phyloP scores from a whole-genome alignment of 495 filamentous ascomycete species.

The Lasiosphaeria hispida region DNA sequence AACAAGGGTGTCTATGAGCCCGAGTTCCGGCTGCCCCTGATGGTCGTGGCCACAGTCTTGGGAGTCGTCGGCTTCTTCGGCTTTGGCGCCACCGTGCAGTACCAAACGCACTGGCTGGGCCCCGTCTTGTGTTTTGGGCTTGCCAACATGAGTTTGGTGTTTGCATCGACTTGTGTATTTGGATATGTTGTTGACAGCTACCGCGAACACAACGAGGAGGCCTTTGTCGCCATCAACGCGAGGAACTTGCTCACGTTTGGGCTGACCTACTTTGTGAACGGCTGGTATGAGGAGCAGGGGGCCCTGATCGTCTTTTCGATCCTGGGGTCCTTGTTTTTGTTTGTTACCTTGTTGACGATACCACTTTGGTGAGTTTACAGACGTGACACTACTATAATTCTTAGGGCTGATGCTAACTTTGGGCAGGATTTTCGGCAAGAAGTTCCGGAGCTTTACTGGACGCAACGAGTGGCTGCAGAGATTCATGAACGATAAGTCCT shows the following conservation, averaged over 20 bases:
- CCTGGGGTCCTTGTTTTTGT: conserved; percentile 47
- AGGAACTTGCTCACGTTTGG: conserved; percentile 54
- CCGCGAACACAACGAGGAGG: conserved; percentile 50
- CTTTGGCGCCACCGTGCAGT: conserved; percentile 58
- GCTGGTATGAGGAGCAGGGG: conserved; percentile 47
- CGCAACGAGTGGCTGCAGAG: conserved; percentile 44
- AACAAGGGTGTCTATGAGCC: conserved; percentile 55
- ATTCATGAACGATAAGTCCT: conserved; percentile 47
- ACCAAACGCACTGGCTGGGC: conserved; percentile 52
- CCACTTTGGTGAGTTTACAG: conserved; percentile 43
- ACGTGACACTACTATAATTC: not conserved
- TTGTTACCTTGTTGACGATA: conserved; percentile 47
- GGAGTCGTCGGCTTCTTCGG: conserved; percentile 56
- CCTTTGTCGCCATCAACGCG: conserved; percentile 56
- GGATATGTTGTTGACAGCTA: conserved; percentile 56
- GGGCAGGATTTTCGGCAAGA: conserved; percentile 49
- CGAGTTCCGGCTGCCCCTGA: conserved; percentile 53
- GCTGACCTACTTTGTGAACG: conserved; percentile 53
- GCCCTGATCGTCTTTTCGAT: conserved; percentile 50
- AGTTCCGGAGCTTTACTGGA: conserved; percentile 42
- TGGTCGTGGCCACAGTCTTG: conserved; percentile 44
- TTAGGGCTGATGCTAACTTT: not conserved
- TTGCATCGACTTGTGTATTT: conserved; percentile 52
- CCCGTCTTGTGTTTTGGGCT: conserved; percentile 53
- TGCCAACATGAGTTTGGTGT: conserved; percentile 52